These are phyloP conservation scores for Beta corolliflora DNA, from an alignment of 179 eudicot genomes.

Conservation along the genomic window DNA sequence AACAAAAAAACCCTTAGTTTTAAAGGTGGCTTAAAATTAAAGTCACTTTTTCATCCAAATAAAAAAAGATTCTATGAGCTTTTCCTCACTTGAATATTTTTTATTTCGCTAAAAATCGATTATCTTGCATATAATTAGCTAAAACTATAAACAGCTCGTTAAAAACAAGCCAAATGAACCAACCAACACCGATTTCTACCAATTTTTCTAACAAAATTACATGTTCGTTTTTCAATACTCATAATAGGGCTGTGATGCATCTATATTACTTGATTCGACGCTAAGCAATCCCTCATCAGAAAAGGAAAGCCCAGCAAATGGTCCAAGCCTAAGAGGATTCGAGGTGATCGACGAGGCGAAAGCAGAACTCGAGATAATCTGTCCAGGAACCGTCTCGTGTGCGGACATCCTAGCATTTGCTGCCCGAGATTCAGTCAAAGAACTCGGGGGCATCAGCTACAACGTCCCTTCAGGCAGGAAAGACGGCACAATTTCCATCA, in stretches of 20 bases:
- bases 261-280: slow-evolving; percentile 6
- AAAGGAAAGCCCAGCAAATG: not conserved
- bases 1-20: no score
- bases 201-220: no score
- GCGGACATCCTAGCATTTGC: slow-evolving; percentile 13
- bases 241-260: slow-evolving; percentile 4
- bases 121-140: no score
- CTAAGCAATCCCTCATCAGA: not conserved
- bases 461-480: slow-evolving; percentile 3
- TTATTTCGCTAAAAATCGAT: no score
- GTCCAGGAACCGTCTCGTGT: slow-evolving; percentile 4
- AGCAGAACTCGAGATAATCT: not conserved
- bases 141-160: no score
- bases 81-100: no score
- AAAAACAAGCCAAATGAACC: no score
- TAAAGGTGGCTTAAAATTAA: no score
- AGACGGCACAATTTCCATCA: slow-evolving; percentile 4
- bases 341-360: slow-evolving; percentile 1
- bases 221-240: no score
- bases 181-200: no score
- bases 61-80: no score
- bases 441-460: not conserved
- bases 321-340: not conserved
- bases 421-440: not conserved
- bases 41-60: no score